These are phyloP conservation scores for Aspergillus caelatus DNA, from an alignment of 2,329 filamentous ascomycete species.

Conservation along the genomic window DNA sequence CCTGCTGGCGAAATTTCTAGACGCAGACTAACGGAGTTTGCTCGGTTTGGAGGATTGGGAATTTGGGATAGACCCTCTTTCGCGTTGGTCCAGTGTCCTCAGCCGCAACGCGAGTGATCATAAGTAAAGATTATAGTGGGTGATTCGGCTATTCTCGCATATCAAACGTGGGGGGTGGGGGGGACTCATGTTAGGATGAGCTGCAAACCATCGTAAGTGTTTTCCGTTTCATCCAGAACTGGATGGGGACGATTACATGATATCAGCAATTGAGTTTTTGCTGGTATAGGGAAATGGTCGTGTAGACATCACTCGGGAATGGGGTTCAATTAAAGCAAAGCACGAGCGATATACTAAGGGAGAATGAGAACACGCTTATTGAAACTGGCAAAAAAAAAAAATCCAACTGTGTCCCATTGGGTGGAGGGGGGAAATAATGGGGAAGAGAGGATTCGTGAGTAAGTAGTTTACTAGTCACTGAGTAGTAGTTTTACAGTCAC, in stretches of 20 bases:
- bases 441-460: background rate
- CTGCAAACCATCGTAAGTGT: background rate
- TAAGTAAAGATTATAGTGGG: background rate
- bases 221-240: background rate
- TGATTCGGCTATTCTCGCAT: background rate
- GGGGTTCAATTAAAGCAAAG: background rate
- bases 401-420: background rate
- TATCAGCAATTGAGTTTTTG: background rate
- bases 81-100: slow-evolving; percentile 1
- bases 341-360: background rate
- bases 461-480: background rate
- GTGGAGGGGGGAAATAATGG: background rate
- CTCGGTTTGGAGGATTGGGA: slow-evolving; percentile 15
- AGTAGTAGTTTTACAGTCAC: background rate
- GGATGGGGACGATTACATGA: background rate
- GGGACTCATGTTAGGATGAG: background rate
- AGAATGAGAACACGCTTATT: background rate
- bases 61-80: slow-evolving; percentile 1
- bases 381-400: background rate
- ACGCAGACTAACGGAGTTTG: slow-evolving; percentile 27
- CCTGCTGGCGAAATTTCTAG: slow-evolving; percentile 30
- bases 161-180: background rate
- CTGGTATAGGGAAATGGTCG: background rate
- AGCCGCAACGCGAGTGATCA: background rate
- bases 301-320: background rate